phyloP scores from a whole-genome alignment of 768 basidiomycete genomes.

The Podaxis rugospora region DNA sequence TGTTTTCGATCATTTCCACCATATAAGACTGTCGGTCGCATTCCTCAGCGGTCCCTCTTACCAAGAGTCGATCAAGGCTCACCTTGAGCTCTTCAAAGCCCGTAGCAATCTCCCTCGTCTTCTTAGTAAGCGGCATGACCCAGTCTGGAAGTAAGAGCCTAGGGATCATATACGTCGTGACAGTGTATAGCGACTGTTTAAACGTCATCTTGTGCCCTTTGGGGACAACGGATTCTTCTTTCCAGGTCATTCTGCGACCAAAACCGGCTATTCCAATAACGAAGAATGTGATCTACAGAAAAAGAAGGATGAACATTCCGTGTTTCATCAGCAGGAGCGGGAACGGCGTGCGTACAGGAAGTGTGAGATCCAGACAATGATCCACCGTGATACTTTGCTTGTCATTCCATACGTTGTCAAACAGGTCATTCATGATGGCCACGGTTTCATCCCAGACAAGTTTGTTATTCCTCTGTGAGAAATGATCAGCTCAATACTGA shows the following conservation, averaged over 20 bases:
- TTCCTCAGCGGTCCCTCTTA: background rate
- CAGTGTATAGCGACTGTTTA: constrained; percentile 36
- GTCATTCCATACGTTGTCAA: constrained; percentile 41
- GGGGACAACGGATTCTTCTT: constrained; percentile 28
- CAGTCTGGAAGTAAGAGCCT: constrained; percentile 32
- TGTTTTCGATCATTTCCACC: constrained; percentile 45
- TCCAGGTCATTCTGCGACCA: constrained; percentile 42
- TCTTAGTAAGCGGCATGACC: constrained; percentile 27
- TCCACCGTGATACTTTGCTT: constrained; percentile 32
- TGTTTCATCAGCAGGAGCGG: constrained; percentile 2
- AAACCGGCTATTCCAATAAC: constrained; percentile 44
- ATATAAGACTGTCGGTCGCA: constrained; percentile 29
- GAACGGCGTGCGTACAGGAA: constrained; percentile 31
- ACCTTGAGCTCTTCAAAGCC: constrained; percentile 39
- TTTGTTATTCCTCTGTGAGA: constrained; percentile 33
- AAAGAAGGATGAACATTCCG: background rate
- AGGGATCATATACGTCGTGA: constrained; percentile 25
- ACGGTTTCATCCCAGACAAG: constrained; percentile 44
- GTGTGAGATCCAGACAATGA: constrained; percentile 44
- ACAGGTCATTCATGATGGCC: constrained; percentile 34
- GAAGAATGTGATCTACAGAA: constrained; percentile 42
- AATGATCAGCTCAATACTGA: background rate
- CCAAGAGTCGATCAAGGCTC: background rate
- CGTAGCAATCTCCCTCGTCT: constrained; percentile 24
- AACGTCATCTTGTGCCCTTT: constrained; percentile 40